phyloP scores from a whole-genome alignment of 768 basidiomycete species.

The Amylocystis lapponica region DNA sequence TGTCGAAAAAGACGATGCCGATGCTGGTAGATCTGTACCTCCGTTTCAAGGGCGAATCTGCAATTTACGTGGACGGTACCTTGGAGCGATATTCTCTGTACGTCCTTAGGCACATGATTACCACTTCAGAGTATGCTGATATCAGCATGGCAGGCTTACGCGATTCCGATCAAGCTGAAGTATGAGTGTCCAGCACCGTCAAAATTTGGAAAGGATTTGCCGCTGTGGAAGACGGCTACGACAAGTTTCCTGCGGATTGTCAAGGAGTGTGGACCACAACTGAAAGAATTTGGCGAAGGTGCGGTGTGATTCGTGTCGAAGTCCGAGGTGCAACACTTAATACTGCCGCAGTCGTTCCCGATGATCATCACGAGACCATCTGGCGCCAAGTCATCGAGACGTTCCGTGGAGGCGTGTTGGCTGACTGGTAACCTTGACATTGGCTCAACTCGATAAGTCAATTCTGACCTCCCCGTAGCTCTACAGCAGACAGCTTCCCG shows the following conservation, averaged over 20 bases:
- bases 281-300: conserved; percentile 50
- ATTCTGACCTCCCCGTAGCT: conserved; percentile 32
- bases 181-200: conserved; percentile 91
- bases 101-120: conserved; percentile 15
- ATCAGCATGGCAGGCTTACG: conserved; percentile 34
- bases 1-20: conserved; percentile 88
- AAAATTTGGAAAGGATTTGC: conserved; percentile 79
- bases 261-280: conserved; percentile 52
- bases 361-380: conserved; percentile 69
- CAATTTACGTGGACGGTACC: conserved; percentile 77
- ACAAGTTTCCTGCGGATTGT: conserved; percentile 69
- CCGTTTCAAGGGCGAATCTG: conserved; percentile 50
- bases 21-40: conserved; percentile 73
- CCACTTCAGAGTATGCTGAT: background rate
- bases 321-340: background rate
- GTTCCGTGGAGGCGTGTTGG: conserved; percentile 74
- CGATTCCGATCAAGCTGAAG: conserved; percentile 89
- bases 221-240: conserved; percentile 96
- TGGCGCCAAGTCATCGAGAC: conserved; percentile 84
- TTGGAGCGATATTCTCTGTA: conserved; percentile 78
- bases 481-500: conserved; percentile 48
- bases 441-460: background rate
- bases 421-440: conserved; percentile 62
- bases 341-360: conserved; percentile 49
- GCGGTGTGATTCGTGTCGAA: conserved; percentile 8